phyloP scores from a whole-genome alignment of 1,284 basidiomycete species.

The Moesziomyces sp. region DNA sequence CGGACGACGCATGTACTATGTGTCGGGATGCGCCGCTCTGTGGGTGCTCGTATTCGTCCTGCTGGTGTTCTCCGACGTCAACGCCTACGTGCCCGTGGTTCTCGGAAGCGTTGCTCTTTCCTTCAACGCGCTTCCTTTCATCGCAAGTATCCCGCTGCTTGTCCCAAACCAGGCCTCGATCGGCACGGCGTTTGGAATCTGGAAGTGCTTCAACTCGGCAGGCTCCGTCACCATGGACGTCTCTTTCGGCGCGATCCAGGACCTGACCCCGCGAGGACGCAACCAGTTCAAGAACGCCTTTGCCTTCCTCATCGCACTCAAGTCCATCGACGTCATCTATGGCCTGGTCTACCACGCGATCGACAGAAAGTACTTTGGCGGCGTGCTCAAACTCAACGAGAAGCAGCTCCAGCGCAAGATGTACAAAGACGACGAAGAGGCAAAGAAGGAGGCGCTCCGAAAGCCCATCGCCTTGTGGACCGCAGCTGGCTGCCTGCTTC shows the following conservation, averaged over 20 bases:
- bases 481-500: constrained; percentile 18
- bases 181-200: constrained; percentile 70
- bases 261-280: constrained; percentile 59
- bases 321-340: constrained; percentile 67
- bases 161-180: constrained; percentile 67
- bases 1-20: constrained; percentile 55
- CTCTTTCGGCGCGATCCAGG: constrained; percentile 69
- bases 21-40: constrained; percentile 63
- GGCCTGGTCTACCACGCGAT: constrained; percentile 66
- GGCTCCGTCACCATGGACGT: constrained; percentile 69
- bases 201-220: constrained; percentile 68
- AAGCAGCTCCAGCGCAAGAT: constrained; percentile 30
- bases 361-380: constrained; percentile 64
- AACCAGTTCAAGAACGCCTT: constrained; percentile 68
- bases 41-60: constrained; percentile 69
- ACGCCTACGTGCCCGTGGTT: constrained; percentile 68
- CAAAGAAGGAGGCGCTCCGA: constrained; percentile 26
- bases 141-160: constrained; percentile 69
- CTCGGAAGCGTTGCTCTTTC: constrained; percentile 68
- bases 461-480: constrained; percentile 45
- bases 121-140: constrained; percentile 68
- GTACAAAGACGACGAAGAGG: constrained; percentile 52
- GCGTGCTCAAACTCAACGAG: constrained; percentile 66
- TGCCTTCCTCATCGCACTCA: constrained; percentile 70
- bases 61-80: constrained; percentile 68